Percentiles rank a stretch among this genome's conserved stretches.
These are phyloP conservation scores for Pythium myriotylum DNA, from an alignment of 352 stramenopile species.

Conservation along the genomic window DNA sequence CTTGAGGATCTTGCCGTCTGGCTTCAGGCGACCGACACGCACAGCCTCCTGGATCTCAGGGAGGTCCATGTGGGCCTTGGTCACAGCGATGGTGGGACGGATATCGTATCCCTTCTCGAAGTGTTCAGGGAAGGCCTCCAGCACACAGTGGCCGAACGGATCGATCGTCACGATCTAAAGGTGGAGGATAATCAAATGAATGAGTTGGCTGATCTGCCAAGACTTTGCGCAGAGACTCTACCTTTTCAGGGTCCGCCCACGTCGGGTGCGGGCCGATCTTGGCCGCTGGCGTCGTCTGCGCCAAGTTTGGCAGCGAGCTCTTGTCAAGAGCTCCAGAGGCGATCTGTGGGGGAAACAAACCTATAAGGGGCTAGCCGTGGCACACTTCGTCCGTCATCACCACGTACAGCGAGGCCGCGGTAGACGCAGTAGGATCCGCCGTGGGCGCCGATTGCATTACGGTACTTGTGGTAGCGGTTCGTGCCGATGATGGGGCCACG, in stretches of 20 bases:
- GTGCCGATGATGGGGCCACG: conserved; percentile 95
- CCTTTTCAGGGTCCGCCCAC: conserved; percentile 96
- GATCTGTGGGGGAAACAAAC: conserved; percentile 32
- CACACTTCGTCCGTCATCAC: no score
- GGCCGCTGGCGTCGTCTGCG: conserved; percentile 94
- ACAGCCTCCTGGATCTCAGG: conserved; percentile 98
- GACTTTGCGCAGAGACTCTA: no score
- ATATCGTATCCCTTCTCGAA: conserved; percentile 96
- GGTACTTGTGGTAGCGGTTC: conserved; percentile 94
- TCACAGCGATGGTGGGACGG: conserved; percentile 97
- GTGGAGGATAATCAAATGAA: conserved; percentile 31
- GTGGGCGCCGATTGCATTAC: conserved; percentile 99
- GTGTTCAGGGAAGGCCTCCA: conserved; percentile 24
- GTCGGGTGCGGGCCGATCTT: conserved; percentile 96
- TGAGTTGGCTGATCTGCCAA: neutral
- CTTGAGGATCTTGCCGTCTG: conserved; percentile 96
- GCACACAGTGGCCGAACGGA: conserved; percentile 23
- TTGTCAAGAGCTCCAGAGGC: conserved; percentile 77
- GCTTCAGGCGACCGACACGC: conserved; percentile 90
- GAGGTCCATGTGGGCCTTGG: conserved; percentile 98
- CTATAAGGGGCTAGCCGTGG: neutral
- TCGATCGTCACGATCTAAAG: conserved; percentile 50
- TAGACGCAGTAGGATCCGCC: conserved; percentile 99
- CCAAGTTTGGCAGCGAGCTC: conserved; percentile 74
- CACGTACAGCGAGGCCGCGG: conserved; percentile 92